A percentile compares a stretch with the other conserved stretches of the same genome.
phyloP scores from a whole-genome alignment of 768 basidiomycete genomes.

The Suillus ampliporus region DNA sequence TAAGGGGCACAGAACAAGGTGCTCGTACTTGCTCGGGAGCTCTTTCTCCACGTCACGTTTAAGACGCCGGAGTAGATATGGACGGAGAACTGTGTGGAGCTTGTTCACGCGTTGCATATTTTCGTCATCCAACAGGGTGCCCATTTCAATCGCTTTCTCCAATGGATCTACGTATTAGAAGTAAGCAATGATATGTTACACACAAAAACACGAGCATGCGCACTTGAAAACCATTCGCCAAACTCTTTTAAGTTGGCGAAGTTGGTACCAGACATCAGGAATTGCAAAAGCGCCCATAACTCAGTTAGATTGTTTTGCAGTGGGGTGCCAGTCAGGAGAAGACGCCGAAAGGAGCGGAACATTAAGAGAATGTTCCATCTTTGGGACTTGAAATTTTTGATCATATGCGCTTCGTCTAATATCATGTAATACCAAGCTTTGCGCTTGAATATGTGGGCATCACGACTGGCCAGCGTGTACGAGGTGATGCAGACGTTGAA shows the following conservation, averaged over 20 bases:
- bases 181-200: conserved; percentile 10
- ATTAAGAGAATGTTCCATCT: conserved; percentile 91
- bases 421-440: conserved; percentile 97
- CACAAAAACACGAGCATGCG: conserved; percentile 35
- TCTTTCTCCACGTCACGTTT: conserved; percentile 98
- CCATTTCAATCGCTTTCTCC: conserved; percentile 92
- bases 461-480: conserved; percentile 90
- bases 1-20: conserved; percentile 84
- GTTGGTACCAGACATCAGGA: conserved; percentile 86
- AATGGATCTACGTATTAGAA: conserved; percentile 69
- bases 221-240: conserved; percentile 95
- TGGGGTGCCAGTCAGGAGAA: conserved; percentile 95
- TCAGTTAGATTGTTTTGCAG: conserved; percentile 97
- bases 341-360: conserved; percentile 84
- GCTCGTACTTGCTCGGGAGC: conserved; percentile 92
- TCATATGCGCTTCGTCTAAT: conserved; percentile 96
- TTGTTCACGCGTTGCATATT: conserved; percentile 84
- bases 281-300: conserved; percentile 94
- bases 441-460: conserved; percentile 90
- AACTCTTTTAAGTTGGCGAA: conserved; percentile 95
- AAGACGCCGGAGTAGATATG: conserved; percentile 93
- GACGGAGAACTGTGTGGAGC: conserved; percentile 93
- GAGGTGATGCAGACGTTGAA: conserved; percentile 97
- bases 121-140: conserved; percentile 76
- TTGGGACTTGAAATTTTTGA: conserved; percentile 95